phyloP scores from a whole-genome alignment of 345 rosid genomes.

The Salix koriyanagi region DNA sequence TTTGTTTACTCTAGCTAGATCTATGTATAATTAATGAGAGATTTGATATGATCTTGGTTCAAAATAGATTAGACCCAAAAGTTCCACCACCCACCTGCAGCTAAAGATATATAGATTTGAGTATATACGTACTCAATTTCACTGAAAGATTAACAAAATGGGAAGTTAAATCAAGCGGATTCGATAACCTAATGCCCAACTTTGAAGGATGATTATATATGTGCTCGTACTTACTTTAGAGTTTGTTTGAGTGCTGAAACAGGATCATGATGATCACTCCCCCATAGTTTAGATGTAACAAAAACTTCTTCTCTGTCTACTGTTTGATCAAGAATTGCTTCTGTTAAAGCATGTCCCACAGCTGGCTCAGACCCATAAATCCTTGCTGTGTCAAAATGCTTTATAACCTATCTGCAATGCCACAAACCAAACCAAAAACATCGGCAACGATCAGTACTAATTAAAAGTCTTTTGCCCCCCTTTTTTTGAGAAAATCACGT shows the following conservation, averaged over 20 bases:
- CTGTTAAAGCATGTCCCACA: conserved; percentile 58
- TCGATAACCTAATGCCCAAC: neutral
- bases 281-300: conserved; percentile 84
- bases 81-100: neutral
- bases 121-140: neutral
- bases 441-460: too few relatives aligned
- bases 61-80: neutral
- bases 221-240: conserved; percentile 36
- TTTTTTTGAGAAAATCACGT: too few relatives aligned
- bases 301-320: conserved; percentile 61
- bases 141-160: neutral
- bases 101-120: neutral
- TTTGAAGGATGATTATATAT: neutral
- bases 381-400: conserved; percentile 86
- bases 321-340: conserved; percentile 36
- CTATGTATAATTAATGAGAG: too few relatives aligned
- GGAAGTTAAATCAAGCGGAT: neutral
- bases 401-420: conserved; percentile 67
- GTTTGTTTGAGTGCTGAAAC: conserved; percentile 60
- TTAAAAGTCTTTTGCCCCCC: too few relatives aligned
- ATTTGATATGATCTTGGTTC: neutral
- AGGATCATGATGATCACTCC: conserved; percentile 77
- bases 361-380: conserved; percentile 83
- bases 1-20: too few relatives aligned
- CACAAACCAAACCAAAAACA: neutral